Percentiles rank a stretch among this genome's conserved stretches.
Conservation (phyloP, 805 yeast species). For the Blastobotrys terrestris region DNA sequence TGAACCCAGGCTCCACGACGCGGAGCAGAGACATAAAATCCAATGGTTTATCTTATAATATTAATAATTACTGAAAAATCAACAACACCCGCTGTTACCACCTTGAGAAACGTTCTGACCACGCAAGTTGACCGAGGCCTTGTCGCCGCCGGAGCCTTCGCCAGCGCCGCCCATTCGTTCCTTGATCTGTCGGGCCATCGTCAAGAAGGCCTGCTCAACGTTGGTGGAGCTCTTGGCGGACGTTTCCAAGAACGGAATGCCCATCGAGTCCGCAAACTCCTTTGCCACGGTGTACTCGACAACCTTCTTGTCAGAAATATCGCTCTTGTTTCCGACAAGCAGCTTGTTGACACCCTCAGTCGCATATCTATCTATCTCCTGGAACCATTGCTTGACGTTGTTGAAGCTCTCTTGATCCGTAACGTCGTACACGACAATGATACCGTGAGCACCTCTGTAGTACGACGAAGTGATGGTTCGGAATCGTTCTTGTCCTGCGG, state of each 20-base stretch:
- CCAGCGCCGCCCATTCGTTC: conserved; percentile 68
- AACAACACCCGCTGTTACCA: conserved; percentile 37
- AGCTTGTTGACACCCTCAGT: conserved; percentile 95
- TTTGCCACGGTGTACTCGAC: conserved; percentile 95
- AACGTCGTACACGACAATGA: conserved; percentile 94
- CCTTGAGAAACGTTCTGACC: conserved; percentile 37
- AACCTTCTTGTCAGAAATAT: conserved; percentile 85
- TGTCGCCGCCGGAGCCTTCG: conserved; percentile 30
- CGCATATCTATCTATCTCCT: conserved; percentile 97
- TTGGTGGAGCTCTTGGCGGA: conserved; percentile 92
- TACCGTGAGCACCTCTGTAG: conserved; percentile 98
- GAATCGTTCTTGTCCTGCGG: conserved; percentile 98
- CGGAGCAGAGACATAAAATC: background rate
- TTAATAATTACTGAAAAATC: conserved; percentile 11
- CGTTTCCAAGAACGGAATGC: conserved; percentile 93
- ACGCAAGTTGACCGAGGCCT: conserved; percentile 36
- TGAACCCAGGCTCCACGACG: background rate
- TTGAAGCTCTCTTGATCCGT: conserved; percentile 85
- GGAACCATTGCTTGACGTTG: conserved; percentile 97
- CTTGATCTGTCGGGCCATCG: conserved; percentile 98
- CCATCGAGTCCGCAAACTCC: conserved; percentile 94
- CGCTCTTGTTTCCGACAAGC: conserved; percentile 95
- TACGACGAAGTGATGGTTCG: conserved; percentile 96
- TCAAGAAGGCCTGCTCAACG: conserved; percentile 96
- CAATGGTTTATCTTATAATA: background rate